Conservation (phyloP, 371 early-diverging fungal species). For the Syncephalastrum monosporum region DNA sequence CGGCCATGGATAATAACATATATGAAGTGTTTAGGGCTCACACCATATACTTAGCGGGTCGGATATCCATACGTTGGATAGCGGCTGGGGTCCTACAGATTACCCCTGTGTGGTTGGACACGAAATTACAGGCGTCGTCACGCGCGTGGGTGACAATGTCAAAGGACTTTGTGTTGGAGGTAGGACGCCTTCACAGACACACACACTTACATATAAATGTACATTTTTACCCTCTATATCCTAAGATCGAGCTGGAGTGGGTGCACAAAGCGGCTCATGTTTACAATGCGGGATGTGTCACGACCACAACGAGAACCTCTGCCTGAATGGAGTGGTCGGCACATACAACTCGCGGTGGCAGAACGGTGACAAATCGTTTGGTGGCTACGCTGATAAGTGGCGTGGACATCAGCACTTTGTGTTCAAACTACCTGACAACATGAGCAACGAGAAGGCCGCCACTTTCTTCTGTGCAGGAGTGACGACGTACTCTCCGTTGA, state of each 20-base stretch:
- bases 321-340: constrained; percentile 8
- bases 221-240: too few species aligned
- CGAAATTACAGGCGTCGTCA: constrained; percentile 56
- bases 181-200: too few species aligned
- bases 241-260: constrained; percentile 67
- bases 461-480: constrained; percentile 54
- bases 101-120: constrained; percentile 68
- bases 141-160: constrained; percentile 52
- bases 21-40: too few species aligned
- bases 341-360: constrained; percentile 48
- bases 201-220: too few species aligned
- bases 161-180: constrained; percentile 54
- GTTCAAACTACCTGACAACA: constrained; percentile 60
- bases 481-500: constrained; percentile 66
- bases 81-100: constrained; percentile 63
- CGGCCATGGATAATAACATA: too few species aligned
- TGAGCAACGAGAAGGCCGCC: constrained; percentile 55
- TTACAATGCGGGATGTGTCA: constrained; percentile 28
- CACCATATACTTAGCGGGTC: constrained; percentile 5
- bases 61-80: constrained; percentile 61
- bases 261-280: constrained; percentile 59
- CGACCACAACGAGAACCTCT: constrained; percentile 22
- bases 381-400: constrained; percentile 69
- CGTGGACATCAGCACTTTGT: constrained; percentile 57
- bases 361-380: constrained; percentile 55